These are phyloP conservation scores for Wallemia hederae DNA, from an alignment of 1,284 basidiomycete species.

Conservation along the genomic window DNA sequence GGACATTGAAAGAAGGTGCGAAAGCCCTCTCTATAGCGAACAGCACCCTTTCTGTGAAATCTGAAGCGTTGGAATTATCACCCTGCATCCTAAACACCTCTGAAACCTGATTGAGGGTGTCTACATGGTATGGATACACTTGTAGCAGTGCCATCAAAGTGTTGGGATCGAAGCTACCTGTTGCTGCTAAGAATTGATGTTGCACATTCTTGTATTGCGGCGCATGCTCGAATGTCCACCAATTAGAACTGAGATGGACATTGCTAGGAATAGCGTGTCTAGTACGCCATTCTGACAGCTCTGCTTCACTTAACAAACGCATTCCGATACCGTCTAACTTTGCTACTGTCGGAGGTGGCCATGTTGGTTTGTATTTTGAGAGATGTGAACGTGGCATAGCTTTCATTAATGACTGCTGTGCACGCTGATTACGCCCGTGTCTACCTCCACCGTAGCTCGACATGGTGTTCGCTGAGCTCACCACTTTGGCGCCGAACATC, in stretches of 20 bases:
- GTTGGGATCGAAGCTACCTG: conserved; percentile 15
- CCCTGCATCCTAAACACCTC: not conserved
- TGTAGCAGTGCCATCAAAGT: conserved; percentile 21
- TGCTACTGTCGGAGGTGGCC: conserved; percentile 35
- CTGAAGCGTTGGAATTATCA: conserved; percentile 11
- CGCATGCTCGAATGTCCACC: conserved; percentile 9
- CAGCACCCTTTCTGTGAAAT: conserved; percentile 55
- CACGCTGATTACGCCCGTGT: not conserved
- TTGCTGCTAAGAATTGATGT: conserved; percentile 8
- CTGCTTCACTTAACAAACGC: not conserved
- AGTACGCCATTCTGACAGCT: not conserved
- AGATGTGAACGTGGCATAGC: conserved; percentile 18
- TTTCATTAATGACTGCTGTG: conserved; percentile 2
- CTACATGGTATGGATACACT: conserved; percentile 44
- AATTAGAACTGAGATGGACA: conserved; percentile 10
- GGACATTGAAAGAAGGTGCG: conserved; percentile 50
- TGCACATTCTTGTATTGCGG: conserved; percentile 6
- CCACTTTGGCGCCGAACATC: conserved; percentile 71
- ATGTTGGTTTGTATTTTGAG: conserved; percentile 18
- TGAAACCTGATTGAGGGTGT: conserved; percentile 28
- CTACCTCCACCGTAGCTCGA: conserved; percentile 2
- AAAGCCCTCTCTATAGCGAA: conserved; percentile 71
- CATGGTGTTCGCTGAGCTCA: conserved; percentile 24
- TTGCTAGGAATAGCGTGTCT: conserved; percentile 1
- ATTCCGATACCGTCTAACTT: not conserved